A percentile compares a stretch with the other conserved stretches of the same genome.
These are phyloP conservation scores for Ustilago tritici DNA, from an alignment of 1,284 basidiomycete genomes.

Conservation along the genomic window DNA sequence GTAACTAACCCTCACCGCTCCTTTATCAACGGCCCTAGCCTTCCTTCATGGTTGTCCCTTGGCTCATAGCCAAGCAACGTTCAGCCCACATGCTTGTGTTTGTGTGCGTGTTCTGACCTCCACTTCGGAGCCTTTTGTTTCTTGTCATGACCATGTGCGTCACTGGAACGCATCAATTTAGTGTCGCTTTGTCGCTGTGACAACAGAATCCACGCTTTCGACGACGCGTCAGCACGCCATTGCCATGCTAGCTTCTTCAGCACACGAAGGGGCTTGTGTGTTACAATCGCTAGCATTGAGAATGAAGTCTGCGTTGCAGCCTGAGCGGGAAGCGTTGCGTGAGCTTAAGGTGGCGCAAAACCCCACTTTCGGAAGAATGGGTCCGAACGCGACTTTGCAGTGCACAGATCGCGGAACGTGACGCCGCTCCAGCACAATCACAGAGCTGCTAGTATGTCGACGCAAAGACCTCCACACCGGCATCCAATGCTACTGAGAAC, in stretches of 20 bases:
- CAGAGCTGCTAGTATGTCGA: not conserved
- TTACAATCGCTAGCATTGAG: not conserved
- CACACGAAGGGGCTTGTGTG: not conserved
- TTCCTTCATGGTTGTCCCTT: not conserved
- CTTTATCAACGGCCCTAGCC: not conserved
- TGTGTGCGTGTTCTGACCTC: not conserved
- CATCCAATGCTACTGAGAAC: not conserved
- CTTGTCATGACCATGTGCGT: not conserved
- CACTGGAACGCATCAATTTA: not conserved
- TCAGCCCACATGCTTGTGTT: not conserved
- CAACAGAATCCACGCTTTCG: not conserved
- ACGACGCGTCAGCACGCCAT: conserved; percentile 2
- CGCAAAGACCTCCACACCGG: not conserved
- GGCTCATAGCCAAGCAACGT: not conserved
- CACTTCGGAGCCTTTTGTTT: conserved; percentile 10
- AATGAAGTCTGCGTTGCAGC: not conserved
- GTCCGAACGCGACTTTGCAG: not conserved
- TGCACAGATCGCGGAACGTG: conserved; percentile 1
- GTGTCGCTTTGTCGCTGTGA: conserved; percentile 2
- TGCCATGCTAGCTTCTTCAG: not conserved
- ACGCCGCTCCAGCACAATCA: not conserved
- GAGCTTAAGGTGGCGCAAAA: not conserved
- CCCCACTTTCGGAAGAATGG: not conserved
- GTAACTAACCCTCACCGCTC: not conserved
- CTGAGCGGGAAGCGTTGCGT: not conserved